Evolutionary conservation across 495 filamentous ascomycete species (phyloP).

Genomic region (Endocarpon pusillum): DNA sequence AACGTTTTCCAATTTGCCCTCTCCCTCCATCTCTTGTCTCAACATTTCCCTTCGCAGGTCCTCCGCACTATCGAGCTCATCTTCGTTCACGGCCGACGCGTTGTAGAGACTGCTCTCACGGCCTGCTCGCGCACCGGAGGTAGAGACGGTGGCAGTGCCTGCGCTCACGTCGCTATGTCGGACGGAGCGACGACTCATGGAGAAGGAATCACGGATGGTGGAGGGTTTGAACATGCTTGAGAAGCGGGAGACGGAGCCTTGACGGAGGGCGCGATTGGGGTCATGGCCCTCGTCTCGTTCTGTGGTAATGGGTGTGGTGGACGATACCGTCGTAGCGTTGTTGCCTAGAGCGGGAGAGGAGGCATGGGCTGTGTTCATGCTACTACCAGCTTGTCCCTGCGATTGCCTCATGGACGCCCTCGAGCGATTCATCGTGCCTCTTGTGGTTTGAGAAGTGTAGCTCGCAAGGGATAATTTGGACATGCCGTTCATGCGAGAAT

Average conservation of each 20-base stretch:
- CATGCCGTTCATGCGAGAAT: constrained; percentile 33
- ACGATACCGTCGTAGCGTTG: constrained; percentile 23
- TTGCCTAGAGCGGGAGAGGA: constrained; percentile 28
- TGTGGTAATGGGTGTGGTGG: constrained; percentile 23
- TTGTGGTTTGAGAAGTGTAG: constrained; percentile 55
- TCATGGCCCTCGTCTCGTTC: constrained; percentile 15
- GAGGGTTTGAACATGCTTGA: constrained; percentile 24
- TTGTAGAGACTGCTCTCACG: constrained; percentile 41
- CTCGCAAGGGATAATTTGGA: constrained; percentile 62
- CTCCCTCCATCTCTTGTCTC: constrained; percentile 49
- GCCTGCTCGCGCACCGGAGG: too few species aligned
- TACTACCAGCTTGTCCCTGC: too few species aligned
- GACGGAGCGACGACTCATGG: constrained; percentile 17
- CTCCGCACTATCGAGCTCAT: constrained; percentile 46
- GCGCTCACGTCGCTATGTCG: constrained; percentile 17
- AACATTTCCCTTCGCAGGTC: constrained; percentile 63
- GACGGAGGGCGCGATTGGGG: constrained; percentile 14
- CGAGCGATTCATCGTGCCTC: constrained; percentile 36
- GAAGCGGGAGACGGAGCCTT: constrained; percentile 25
- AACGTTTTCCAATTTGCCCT: constrained; percentile 84
- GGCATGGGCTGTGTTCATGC: constrained; percentile 23
- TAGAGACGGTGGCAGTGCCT: constrained; percentile 8
- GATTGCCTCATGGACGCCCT: constrained; percentile 28
- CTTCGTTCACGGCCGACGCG: constrained; percentile 40
- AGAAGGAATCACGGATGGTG: constrained; percentile 29